Evolutionary conservation across 345 rosid species (phyloP), one percentile per base, ranked within the genome.

Genomic region (Acer saccharum): DNA sequence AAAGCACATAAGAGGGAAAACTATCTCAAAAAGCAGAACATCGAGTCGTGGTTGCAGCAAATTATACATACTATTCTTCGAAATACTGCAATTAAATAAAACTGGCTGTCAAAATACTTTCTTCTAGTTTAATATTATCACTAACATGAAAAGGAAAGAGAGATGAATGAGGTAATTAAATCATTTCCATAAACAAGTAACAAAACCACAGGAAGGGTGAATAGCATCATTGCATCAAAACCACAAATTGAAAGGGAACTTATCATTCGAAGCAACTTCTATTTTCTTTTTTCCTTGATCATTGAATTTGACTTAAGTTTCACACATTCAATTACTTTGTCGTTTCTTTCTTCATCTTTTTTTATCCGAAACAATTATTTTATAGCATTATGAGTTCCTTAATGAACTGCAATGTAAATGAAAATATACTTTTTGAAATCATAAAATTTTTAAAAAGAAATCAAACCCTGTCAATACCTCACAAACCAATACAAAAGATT

Each of bases 1-100:
- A 84, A 97, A 97, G 88, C 99, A 97, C 98, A 94, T 90, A 55
- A 97, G 95, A 64, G 99, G 99, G 74, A 94, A 97, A 81, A 97
- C 91, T 75, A 97, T 91, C 90, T 97, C 99, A 88, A 93, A 94
- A 61, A 97, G 94, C 70, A 97, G 97, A 85, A 86, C 88, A 84
- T 93, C 97, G 69, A 97, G 93, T 43, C 83, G 89, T 41, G 94
- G 98, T 80, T 89, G 97, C 87, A 97, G 86, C 85, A 94, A 82
- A 73, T 75, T 83, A 81, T 93, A 97, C 97, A 93, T 93, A 78
- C 89, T 89, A 77, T 73, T 90, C 91, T 90, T 97, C 23, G 97
- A 75, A 76, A 97, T 85, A 79, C 99, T 97, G 94, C 90, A 89
- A 57, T 66, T 54, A 65, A 60, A 25, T 13, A 78, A 71, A 50